Conservation (phyloP, 2,329 filamentous ascomycete genomes). For the Endothia cerciana region DNA sequence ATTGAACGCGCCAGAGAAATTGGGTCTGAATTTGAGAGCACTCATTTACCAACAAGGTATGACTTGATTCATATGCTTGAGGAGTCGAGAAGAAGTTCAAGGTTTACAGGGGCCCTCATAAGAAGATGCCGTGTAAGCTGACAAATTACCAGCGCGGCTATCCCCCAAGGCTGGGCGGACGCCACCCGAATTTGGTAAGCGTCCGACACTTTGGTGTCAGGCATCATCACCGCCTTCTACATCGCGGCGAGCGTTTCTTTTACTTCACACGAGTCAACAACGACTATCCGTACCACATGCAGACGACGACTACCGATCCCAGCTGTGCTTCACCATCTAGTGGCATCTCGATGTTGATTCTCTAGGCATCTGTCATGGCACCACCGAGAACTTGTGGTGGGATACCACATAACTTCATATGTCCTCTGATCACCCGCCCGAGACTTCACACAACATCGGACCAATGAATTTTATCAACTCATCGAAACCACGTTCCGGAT, state of each 20-base stretch:
- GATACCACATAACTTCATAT: neutral
- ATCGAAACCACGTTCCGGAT: neutral
- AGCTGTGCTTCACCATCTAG: neutral
- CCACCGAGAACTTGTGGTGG: neutral
- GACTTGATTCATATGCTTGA: neutral
- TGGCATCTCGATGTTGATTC: neutral
- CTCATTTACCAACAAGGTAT: neutral
- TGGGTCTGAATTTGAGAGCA: neutral
- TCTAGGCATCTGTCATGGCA: neutral
- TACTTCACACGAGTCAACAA: neutral
- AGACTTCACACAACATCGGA: neutral
- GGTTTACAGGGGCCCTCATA: neutral
- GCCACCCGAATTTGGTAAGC: constrained; percentile 14
- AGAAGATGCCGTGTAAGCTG: constrained; percentile 13
- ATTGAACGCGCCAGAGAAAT: constrained; percentile 7
- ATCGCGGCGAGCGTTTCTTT: neutral
- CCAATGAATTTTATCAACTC: neutral
- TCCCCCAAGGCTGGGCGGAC: neutral
- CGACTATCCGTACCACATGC: neutral
- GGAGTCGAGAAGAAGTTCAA: neutral
- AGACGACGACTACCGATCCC: neutral
- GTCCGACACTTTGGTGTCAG: neutral
- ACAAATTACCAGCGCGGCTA: constrained; percentile 15
- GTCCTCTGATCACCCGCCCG: no score
- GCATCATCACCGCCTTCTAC: neutral